phyloP scores from a whole-genome alignment of 176 grass and related monocot species.

The Typha latifolia region DNA sequence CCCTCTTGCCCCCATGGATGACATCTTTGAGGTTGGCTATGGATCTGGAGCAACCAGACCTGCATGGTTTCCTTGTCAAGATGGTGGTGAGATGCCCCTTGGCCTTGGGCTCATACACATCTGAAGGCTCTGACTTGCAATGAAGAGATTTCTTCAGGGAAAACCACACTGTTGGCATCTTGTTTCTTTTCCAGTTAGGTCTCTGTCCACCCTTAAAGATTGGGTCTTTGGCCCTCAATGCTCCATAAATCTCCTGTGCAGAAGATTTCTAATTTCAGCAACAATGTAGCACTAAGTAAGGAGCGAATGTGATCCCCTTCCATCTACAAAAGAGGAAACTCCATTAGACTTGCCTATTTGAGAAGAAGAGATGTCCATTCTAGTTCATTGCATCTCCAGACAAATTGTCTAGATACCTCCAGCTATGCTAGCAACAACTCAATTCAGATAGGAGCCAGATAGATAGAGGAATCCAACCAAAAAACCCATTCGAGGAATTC shows the following conservation, averaged over 20 bases:
- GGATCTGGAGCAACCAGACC: slow-evolving; percentile 57
- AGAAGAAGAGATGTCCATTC: not conserved
- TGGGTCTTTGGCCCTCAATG: not conserved
- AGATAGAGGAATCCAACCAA: not conserved
- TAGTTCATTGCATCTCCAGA: not conserved
- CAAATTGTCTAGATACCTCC: not conserved
- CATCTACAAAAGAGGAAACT: not conserved
- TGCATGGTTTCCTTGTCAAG: slow-evolving; percentile 20
- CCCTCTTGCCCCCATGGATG: slow-evolving; percentile 27
- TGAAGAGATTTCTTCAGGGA: slow-evolving; percentile 53
- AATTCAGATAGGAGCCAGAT: not conserved
- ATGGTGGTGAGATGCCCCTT: slow-evolving; percentile 22
- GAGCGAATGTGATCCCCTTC: not conserved
- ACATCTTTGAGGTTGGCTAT: slow-evolving; percentile 67
- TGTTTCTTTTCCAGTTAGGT: not conserved
- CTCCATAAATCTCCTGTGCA: not conserved
- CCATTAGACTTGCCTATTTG: not conserved
- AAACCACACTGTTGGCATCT: slow-evolving; percentile 50
- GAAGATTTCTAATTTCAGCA: not conserved
- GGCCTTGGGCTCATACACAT: slow-evolving; percentile 30
- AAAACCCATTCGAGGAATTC: not conserved
- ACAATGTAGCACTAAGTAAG: not conserved
- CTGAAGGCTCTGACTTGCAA: slow-evolving; percentile 49
- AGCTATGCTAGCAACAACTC: not conserved
- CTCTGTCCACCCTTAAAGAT: not conserved